phyloP scores from a whole-genome alignment of 1,139 yeast genomes.

The Lodderomyces pseudojiufengensis region DNA sequence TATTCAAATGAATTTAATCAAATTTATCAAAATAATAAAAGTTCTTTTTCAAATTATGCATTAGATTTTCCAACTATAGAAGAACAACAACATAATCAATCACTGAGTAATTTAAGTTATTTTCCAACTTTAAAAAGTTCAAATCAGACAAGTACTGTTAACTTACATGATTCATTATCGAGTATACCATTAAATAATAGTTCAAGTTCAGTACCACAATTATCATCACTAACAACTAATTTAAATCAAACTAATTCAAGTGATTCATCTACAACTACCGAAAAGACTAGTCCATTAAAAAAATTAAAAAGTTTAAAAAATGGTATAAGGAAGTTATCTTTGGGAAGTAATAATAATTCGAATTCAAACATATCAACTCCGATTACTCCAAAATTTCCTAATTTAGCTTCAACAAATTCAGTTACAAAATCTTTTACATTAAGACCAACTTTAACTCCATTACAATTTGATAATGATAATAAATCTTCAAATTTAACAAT shows the following conservation, averaged over 20 bases:
- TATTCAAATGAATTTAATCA: slow-evolving; percentile 11
- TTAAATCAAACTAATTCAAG: neutral
- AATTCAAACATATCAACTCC: slow-evolving; percentile 7
- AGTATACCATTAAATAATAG: slow-evolving; percentile 1
- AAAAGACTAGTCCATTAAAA: slow-evolving; percentile 13
- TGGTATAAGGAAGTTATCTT: slow-evolving; percentile 33
- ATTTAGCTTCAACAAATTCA: slow-evolving; percentile 12
- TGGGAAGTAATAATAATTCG: slow-evolving; percentile 12
- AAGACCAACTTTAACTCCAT: slow-evolving; percentile 11
- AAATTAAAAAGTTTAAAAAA: slow-evolving; percentile 37
- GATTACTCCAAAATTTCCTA: slow-evolving; percentile 18
- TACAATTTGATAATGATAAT: slow-evolving; percentile 7
- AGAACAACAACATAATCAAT: slow-evolving; percentile 7
- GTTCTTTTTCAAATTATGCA: slow-evolving; percentile 25
- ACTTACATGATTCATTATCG: slow-evolving; percentile 7
- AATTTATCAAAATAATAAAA: slow-evolving; percentile 15
- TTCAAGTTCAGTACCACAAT: neutral
- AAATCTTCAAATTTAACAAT: slow-evolving; percentile 10
- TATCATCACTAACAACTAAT: neutral
- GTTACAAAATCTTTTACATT: slow-evolving; percentile 7
- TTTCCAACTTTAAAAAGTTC: slow-evolving; percentile 18
- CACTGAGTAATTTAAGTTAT: slow-evolving; percentile 10
- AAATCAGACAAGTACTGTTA: neutral
- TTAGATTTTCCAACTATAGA: slow-evolving; percentile 29
- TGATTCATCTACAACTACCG: slow-evolving; percentile 9